Evolutionary conservation across 148 eudicot species (phyloP).

Genomic region (Arctostaphylos glauca): DNA sequence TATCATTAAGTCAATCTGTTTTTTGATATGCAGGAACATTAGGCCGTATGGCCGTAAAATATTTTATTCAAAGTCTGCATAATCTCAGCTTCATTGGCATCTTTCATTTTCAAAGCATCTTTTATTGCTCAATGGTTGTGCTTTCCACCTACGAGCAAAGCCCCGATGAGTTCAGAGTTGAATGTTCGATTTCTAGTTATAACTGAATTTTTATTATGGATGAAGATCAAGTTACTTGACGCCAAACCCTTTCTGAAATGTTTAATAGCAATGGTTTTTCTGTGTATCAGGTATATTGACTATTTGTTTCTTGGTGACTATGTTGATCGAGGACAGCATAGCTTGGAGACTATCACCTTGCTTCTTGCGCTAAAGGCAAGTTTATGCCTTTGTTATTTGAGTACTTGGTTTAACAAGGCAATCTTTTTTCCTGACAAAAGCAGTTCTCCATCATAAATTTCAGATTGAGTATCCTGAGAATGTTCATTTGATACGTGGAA

Average conservation of each 20-base stretch:
- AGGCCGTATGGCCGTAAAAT: too few species aligned
- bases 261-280: slow-evolving; percentile 13
- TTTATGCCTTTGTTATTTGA: slow-evolving; percentile 16
- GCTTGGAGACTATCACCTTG: slow-evolving; percentile 94
- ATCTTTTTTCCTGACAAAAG: slow-evolving; percentile 12
- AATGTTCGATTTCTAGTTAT: slow-evolving; percentile 8
- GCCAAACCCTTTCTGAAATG: background rate
- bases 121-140: background rate
- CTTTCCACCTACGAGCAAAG: too few species aligned
- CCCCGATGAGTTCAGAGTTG: background rate
- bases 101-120: background rate
- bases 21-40: background rate
- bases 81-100: background rate
- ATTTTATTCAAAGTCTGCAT: background rate
- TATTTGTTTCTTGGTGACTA: slow-evolving; percentile 93
- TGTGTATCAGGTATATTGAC: slow-evolving; percentile 77
- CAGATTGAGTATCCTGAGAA: slow-evolving; percentile 95
- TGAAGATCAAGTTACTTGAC: background rate
- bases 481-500: slow-evolving; percentile 94
- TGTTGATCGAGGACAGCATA: slow-evolving; percentile 98
- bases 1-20: background rate
- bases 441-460: slow-evolving; percentile 14
- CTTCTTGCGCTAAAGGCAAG: slow-evolving; percentile 91
- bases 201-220: background rate
- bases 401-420: slow-evolving; percentile 6